Evolutionary conservation across 352 stramenopile genomes (phyloP), one percentile per base, ranked within the genome.

Genomic region (Pythium phragmitis): DNA sequence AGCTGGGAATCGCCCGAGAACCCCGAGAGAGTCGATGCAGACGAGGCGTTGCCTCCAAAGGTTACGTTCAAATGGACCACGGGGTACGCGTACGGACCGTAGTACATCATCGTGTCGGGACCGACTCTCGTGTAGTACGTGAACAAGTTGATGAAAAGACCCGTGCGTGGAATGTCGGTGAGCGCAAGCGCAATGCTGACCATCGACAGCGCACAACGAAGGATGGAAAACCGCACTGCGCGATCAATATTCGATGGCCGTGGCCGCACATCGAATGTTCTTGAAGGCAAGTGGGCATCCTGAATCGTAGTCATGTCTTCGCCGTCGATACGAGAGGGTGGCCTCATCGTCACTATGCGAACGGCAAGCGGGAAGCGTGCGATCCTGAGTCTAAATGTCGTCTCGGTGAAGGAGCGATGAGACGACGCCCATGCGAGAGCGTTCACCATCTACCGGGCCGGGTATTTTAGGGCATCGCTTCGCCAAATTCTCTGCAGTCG

Each of bases 101-200:
- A 64, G 37, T 52, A 64, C 46, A 64, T 63, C 21, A 64, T 37
- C 36, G 36, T 42, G 21, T 28, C 23, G 9, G 33, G 30, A 14
- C 49, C 49, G 30, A 67, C 26, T 1, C 8, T n/a, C 11, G 19
- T 19, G 30, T 59, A 62, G 21, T 33, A 55, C 16, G n/a, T 21
- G 45, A 19, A 16, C 21, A 67, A n/a, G 50, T 26, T 26, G 45
- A 72, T 34, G 16, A 17, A 43, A 0, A 72, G 41, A 6, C 66
- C 66, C 11, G 66, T 69, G 4, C 66, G 66, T 2, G 60, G 60
- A 41, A 72, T 72, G 43, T 72, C 66, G n/a, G 63, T 69, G 19
- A 69, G 34, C 4, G 53, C 54, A 17, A 68, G 60, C 21, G 21
- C 19, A 21, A 67, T 57, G 57, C 45, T 48, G 33, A 63, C 30